These are phyloP conservation scores for Kazachstania martiniae DNA, from an alignment of 805 yeast species.

Conservation along the genomic window DNA sequence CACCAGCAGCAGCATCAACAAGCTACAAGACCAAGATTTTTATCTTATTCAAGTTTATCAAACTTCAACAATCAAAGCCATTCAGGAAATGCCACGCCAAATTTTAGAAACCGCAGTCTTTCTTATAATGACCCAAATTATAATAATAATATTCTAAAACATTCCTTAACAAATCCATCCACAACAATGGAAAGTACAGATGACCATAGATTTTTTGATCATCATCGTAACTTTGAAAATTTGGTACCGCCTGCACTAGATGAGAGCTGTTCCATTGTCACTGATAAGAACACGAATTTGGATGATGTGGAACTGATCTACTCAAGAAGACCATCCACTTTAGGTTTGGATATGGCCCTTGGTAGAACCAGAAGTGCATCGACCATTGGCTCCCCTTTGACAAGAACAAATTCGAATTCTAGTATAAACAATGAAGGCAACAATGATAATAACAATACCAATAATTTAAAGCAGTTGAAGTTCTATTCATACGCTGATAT, in stretches of 20 bases:
- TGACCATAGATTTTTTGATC: neutral
- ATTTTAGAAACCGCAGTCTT: no score
- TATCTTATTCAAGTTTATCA: no score
- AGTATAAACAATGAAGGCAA: slow-evolving; percentile 2
- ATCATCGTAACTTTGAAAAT: slow-evolving; percentile 42
- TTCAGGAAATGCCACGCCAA: no score
- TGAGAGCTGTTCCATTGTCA: slow-evolving; percentile 57
- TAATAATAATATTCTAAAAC: no score
- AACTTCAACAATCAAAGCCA: no score
- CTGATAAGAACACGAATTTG: slow-evolving; percentile 48
- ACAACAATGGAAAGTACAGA: no score
- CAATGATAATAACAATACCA: neutral
- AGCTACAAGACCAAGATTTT: no score
- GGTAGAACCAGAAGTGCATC: slow-evolving; percentile 28
- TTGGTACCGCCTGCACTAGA: slow-evolving; percentile 74
- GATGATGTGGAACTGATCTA: slow-evolving; percentile 62
- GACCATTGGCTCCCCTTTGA: no score
- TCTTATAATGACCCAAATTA: no score
- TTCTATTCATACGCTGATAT: slow-evolving; percentile 77
- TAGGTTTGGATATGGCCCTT: slow-evolving; percentile 33
- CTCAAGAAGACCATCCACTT: slow-evolving; percentile 30
- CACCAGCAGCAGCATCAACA: no score
- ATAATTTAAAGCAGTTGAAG: slow-evolving; percentile 23
- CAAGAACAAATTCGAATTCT: no score
- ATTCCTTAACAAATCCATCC: no score